Evolutionary conservation across 305 asterid species (phyloP).

Genomic region (Fraxinus sp.): DNA sequence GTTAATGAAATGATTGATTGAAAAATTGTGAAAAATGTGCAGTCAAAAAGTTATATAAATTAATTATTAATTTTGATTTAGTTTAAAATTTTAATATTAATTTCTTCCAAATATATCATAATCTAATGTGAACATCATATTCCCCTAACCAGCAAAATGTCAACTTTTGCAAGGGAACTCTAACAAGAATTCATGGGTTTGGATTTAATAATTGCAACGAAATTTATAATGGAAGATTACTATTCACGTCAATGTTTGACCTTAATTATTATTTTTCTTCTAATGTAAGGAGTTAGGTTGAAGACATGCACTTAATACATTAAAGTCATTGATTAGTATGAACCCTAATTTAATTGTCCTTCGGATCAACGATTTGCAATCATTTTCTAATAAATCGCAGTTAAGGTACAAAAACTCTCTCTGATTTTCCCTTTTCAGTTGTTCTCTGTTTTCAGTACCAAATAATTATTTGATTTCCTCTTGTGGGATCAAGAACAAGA

Average conservation of each 20-base stretch:
- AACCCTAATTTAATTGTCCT: not conserved
- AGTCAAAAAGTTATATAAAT: not conserved
- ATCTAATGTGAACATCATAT: not conserved
- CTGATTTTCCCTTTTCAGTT: not conserved
- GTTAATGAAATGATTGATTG: not conserved
- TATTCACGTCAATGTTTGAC: not conserved
- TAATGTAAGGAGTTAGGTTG: not conserved
- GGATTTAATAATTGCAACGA: not conserved
- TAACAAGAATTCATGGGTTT: not conserved
- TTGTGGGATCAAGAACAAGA: not conserved
- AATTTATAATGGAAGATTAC: not conserved
- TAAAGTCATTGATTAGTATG: not conserved
- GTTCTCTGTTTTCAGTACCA: not conserved
- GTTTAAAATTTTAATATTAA: not conserved
- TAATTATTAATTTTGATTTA: too few species aligned
- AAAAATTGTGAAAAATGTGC: not conserved
- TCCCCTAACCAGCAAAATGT: not conserved
- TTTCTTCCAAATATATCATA: not conserved
- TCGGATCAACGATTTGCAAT: not conserved
- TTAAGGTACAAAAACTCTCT: not conserved
- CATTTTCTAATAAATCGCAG: not conserved
- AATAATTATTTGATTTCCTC: not conserved
- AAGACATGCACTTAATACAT: not conserved
- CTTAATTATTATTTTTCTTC: not conserved
- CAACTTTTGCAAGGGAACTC: not conserved